Evolutionary conservation across 2,329 filamentous ascomycete genomes (phyloP), one percentile per base, ranked within the genome.

Genomic region (Alternaria viburni): DNA sequence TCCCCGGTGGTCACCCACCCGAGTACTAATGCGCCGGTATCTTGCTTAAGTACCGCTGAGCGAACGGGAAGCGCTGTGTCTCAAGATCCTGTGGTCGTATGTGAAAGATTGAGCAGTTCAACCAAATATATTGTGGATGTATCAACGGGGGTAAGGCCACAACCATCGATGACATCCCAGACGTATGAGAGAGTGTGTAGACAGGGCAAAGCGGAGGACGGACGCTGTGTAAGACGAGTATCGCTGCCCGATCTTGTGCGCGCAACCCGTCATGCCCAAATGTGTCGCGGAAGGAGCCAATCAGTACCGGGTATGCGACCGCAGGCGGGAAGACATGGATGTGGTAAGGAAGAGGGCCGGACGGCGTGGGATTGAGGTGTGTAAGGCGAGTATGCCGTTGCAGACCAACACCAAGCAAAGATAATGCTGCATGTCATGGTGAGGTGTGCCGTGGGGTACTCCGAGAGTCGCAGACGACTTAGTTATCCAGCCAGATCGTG

Each of bases 401-500:
- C 15, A 10, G 8, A 36, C 15, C 15, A 36, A 2, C 5, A 36
- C 0, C 32, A 4, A n/a, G 32, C 32, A 8, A 36, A 36, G 15
- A 36, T n/a, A n/a, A 1, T 15, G 32, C 32, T 9, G 32, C 32
- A 1, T 10, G 6, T 46, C 21, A 13, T 46, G 21, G 21, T 46
- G 21, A 6, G 44, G 44, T 46, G 44, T 46, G n/a, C n/a, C n/a
- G n/a, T n/a, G n/a, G n/a, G n/a, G n/a, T n/a, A n/a, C n/a, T n/a
- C n/a, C n/a, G n/a, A n/a, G n/a, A n/a, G n/a, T n/a, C n/a, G 45
- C 13, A 47, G 5, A 47, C 13, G 21, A 82, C 74, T 79, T 79
- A 75, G 74, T 74, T 78, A 72, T 75, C 63, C 68, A 70, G 78
- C 71, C 71, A 67, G 74, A 79, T 81, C 74, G 70, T 82, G 75